These are phyloP conservation scores for Reticulascus tulasneorum DNA, from an alignment of 2,329 filamentous ascomycete species.

Conservation along the genomic window DNA sequence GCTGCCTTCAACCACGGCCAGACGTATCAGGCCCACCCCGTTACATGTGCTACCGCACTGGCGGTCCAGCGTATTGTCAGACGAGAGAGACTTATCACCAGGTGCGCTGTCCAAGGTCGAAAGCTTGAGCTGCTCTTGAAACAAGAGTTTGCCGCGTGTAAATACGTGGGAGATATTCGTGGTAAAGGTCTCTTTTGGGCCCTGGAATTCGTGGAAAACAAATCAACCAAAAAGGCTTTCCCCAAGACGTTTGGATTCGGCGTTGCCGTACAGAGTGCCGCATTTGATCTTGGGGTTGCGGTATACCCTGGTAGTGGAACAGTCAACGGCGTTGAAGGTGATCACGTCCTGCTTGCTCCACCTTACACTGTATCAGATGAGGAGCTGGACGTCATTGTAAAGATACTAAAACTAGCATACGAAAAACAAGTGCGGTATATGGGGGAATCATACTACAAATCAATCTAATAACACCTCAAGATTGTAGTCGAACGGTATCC, in stretches of 20 bases:
- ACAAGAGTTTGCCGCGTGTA: constrained; percentile 20
- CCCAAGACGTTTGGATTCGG: constrained; percentile 20
- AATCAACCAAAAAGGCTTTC: constrained; percentile 31
- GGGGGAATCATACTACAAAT: background rate
- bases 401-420: constrained; percentile 8
- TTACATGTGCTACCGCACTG: constrained; percentile 21
- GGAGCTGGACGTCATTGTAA: constrained; percentile 1
- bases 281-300: constrained; percentile 19
- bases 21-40: constrained; percentile 22
- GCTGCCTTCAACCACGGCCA: constrained; percentile 24
- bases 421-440: background rate
- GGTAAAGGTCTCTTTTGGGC: constrained; percentile 43
- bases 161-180: constrained; percentile 34
- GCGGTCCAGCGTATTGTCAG: constrained; percentile 29
- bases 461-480: background rate
- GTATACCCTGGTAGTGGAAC: constrained; percentile 57
- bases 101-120: constrained; percentile 25
- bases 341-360: constrained; percentile 67
- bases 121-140: constrained; percentile 24
- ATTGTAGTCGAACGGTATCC: background rate
- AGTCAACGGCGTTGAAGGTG: constrained; percentile 56
- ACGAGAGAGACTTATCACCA: constrained; percentile 27
- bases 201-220: constrained; percentile 41
- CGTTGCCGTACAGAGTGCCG: constrained; percentile 20
- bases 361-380: constrained; percentile 56